phyloP scores from a whole-genome alignment of 2,329 filamentous ascomycete species.

The Cordyceps cicadae region DNA sequence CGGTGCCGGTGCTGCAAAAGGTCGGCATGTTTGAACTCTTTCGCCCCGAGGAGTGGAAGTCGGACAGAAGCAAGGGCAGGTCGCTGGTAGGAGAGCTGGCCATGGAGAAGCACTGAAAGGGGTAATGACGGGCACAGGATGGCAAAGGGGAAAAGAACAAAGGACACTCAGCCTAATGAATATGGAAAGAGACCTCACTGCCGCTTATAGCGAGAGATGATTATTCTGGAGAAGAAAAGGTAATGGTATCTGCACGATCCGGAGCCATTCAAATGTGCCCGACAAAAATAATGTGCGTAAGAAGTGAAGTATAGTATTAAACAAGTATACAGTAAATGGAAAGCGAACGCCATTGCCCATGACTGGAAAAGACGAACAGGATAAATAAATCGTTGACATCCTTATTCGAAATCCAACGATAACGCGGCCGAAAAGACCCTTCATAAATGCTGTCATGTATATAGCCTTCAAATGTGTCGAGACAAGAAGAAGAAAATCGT shows the following conservation, averaged over 20 bases:
- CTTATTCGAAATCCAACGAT: background rate
- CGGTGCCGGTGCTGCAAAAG: slow-evolving; percentile 11
- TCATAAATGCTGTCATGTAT: background rate
- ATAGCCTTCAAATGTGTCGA: background rate
- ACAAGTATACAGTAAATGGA: background rate
- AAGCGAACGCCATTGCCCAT: background rate
- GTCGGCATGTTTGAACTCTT: slow-evolving; percentile 15
- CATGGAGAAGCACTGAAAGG: background rate
- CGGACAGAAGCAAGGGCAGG: slow-evolving; percentile 1
- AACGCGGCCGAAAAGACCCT: background rate
- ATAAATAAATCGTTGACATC: background rate
- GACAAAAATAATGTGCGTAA: background rate
- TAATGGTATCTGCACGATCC: background rate
- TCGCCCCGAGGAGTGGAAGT: slow-evolving; percentile 12
- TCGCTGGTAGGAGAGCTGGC: slow-evolving; percentile 13
- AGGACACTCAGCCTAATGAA: background rate
- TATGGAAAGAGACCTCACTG: background rate
- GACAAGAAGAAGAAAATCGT: slow-evolving; percentile 16
- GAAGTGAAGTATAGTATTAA: background rate
- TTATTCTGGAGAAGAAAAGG: background rate
- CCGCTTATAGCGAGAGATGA: background rate
- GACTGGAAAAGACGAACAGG: background rate
- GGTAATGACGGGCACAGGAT: background rate
- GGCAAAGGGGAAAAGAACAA: background rate
- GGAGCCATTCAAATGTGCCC: background rate